Conservation (phyloP, 345 rosid species). For the Dipteronia sinensis region DNA sequence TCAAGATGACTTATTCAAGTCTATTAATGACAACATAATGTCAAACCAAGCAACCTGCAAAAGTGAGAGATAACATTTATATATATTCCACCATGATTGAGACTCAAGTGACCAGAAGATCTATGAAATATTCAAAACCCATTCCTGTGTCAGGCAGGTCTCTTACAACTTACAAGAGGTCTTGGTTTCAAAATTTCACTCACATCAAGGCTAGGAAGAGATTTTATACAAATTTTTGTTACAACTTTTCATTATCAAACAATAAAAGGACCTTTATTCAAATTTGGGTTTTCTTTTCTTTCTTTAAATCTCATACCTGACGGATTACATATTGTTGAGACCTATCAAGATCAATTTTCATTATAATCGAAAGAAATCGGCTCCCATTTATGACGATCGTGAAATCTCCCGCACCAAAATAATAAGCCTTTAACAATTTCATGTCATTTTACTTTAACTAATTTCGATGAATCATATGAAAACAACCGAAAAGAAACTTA, state of each 20-base stretch:
- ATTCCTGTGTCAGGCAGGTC: background rate
- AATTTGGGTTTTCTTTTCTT: no score
- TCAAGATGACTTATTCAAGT: conserved; percentile 1
- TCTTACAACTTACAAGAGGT: background rate
- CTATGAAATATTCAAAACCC: background rate
- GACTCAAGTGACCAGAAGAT: background rate
- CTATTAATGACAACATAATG: conserved; percentile 4
- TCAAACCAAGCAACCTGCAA: background rate
- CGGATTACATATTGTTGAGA: no score
- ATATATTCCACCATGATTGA: background rate
- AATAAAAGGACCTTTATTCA: background rate
- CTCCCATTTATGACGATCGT: no score
- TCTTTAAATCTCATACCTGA: no score
- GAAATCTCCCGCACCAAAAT: no score
- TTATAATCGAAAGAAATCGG: no score
- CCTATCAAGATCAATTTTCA: no score
- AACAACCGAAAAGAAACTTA: background rate
- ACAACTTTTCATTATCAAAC: background rate
- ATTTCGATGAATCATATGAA: background rate
- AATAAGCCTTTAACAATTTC: no score
- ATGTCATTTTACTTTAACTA: no score
- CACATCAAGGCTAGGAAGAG: background rate
- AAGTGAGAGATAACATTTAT: no score
- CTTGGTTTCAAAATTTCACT: background rate
- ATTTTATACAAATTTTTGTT: no score